Evolutionary conservation across 2,329 filamentous ascomycete genomes (phyloP).

Genomic region (Exserohilum rostratum): DNA sequence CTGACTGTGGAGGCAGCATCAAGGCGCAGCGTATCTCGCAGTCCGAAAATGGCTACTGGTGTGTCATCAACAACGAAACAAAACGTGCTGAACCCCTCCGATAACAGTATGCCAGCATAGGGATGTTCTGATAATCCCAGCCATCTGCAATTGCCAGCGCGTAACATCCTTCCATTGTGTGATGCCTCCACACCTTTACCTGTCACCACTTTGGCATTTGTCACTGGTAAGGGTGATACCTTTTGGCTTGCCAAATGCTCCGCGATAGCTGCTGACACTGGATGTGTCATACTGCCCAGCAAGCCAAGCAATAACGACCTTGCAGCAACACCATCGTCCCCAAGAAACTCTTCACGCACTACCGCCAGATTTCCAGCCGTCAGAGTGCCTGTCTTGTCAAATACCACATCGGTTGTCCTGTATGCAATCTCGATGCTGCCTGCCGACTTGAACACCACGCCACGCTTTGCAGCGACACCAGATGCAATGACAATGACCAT

Average conservation of each 20-base stretch:
- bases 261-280: slow-evolving; percentile 59
- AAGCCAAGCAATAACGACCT: slow-evolving; percentile 47
- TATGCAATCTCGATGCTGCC: slow-evolving; percentile 66
- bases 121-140: slow-evolving; percentile 51
- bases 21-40: slow-evolving; percentile 56
- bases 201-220: slow-evolving; percentile 44
- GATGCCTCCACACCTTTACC: slow-evolving; percentile 55
- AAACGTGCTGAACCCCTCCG: slow-evolving; percentile 48
- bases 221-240: slow-evolving; percentile 8
- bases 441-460: slow-evolving; percentile 74
- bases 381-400: slow-evolving; percentile 82
- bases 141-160: slow-evolving; percentile 58
- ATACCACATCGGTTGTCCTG: slow-evolving; percentile 69
- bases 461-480: slow-evolving; percentile 67
- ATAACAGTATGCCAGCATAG: slow-evolving; percentile 46
- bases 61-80: slow-evolving; percentile 59
- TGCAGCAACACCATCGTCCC: neutral
- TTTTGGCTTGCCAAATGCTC: slow-evolving; percentile 46
- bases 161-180: slow-evolving; percentile 36
- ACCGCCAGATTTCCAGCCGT: slow-evolving; percentile 63
- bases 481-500: slow-evolving; percentile 79
- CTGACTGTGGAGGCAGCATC: slow-evolving; percentile 60
- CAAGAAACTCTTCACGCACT: slow-evolving; percentile 33
- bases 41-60: slow-evolving; percentile 57
- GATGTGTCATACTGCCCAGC: slow-evolving; percentile 55